These are phyloP conservation scores for Dactylellina cionopaga DNA, from an alignment of 2,329 filamentous ascomycete genomes.

Conservation along the genomic window DNA sequence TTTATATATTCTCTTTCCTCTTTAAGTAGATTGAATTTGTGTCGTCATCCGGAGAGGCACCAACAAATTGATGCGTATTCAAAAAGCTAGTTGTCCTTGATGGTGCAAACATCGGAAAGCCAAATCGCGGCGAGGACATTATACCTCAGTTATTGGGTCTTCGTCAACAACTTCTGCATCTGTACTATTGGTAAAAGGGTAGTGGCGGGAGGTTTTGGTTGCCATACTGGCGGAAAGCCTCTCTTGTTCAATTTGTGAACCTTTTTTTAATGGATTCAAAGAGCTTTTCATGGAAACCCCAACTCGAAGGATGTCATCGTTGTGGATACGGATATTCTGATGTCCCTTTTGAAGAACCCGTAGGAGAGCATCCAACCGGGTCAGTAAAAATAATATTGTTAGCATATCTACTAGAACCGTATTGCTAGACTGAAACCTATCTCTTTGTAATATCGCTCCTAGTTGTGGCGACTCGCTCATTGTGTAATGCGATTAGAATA, in stretches of 20 bases:
- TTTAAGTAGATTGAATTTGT: too few relatives aligned
- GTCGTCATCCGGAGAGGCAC: too few relatives aligned
- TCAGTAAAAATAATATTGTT: slow-evolving; percentile 49
- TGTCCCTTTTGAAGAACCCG: slow-evolving; percentile 53
- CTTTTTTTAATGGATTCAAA: slow-evolving; percentile 55
- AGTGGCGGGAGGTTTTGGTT: slow-evolving; percentile 24
- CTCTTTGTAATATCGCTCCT: slow-evolving; percentile 1
- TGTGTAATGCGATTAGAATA: not conserved
- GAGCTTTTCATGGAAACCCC: slow-evolving; percentile 55
- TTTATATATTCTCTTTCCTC: too few relatives aligned
- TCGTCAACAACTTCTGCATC: slow-evolving; percentile 38
- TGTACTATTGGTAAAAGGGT: slow-evolving; percentile 6
- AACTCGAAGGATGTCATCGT: slow-evolving; percentile 54
- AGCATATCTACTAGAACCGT: not conserved
- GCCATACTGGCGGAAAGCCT: slow-evolving; percentile 51
- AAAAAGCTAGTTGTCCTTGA: too few relatives aligned
- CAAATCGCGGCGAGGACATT: too few relatives aligned
- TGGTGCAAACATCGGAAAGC: too few relatives aligned
- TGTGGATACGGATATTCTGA: slow-evolving; percentile 53
- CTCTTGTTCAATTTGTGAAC: slow-evolving; percentile 55
- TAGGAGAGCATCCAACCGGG: slow-evolving; percentile 53
- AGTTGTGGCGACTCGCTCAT: not conserved
- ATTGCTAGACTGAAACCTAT: not conserved
- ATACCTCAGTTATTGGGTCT: slow-evolving; percentile 37
- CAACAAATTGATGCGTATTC: too few relatives aligned